phyloP scores from a whole-genome alignment of 2,329 filamentous ascomycete genomes.

The Capronia epimyces region DNA sequence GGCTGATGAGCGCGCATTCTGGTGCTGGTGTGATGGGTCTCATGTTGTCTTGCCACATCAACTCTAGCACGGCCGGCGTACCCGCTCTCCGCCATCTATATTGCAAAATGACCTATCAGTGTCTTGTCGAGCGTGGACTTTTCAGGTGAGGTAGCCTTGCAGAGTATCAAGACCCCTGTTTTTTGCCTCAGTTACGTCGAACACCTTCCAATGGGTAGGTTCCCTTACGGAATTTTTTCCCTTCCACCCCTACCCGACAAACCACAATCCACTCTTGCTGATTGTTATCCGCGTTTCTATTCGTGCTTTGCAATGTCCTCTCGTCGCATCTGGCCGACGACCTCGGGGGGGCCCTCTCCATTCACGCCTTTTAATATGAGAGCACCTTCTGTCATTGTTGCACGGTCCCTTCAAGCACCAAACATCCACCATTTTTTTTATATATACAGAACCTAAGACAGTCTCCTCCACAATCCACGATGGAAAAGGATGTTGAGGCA shows the following conservation, averaged over 20 bases:
- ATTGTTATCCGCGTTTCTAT: neutral
- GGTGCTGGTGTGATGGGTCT: neutral
- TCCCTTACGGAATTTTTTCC: neutral
- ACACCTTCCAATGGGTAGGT: neutral
- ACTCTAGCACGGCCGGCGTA: neutral
- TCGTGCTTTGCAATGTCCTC: neutral
- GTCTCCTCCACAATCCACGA: neutral
- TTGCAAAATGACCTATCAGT: neutral
- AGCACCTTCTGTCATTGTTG: neutral
- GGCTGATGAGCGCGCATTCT: neutral
- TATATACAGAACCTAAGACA: neutral
- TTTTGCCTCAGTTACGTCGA: neutral
- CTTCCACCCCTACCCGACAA: neutral
- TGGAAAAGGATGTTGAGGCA: conserved; percentile 18
- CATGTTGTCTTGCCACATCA: neutral
- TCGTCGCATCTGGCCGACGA: neutral
- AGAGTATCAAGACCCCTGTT: neutral
- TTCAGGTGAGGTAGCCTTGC: conserved; percentile 14
- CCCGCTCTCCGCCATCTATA: neutral
- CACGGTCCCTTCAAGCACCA: neutral
- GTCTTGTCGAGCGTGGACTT: neutral
- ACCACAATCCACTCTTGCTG: neutral
- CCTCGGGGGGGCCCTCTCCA: neutral
- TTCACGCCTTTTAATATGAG: neutral
- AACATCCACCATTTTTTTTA: neutral